Conservation (phyloP, 2,329 filamentous ascomycete genomes). For the Ophiostoma sp. region DNA sequence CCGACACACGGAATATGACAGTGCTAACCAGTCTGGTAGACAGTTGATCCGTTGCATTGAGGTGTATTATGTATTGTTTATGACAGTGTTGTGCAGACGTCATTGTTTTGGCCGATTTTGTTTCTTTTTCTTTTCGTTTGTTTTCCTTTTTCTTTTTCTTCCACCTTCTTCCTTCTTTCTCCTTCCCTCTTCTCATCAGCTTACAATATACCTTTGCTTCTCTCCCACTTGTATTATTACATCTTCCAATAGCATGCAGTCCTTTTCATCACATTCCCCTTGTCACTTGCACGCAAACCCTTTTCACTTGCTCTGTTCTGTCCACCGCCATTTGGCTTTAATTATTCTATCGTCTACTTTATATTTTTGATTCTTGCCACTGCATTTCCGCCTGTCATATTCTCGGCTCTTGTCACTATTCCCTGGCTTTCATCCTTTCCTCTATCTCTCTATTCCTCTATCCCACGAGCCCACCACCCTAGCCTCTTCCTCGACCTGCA, state of each 20-base stretch:
- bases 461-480: background rate
- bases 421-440: no score
- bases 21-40: background rate
- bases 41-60: constrained; percentile 1
- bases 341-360: background rate
- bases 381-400: background rate
- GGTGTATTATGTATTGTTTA: background rate
- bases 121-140: background rate
- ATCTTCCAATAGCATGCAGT: background rate
- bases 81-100: background rate
- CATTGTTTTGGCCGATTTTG: background rate
- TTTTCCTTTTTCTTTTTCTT: background rate
- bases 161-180: background rate
- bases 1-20: background rate
- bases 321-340: background rate
- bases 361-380: background rate
- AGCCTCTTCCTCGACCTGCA: constrained; percentile 9
- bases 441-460: background rate
- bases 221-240: background rate
- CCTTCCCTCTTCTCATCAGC: constrained; percentile 14
- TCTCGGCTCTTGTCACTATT: background rate
- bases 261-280: background rate
- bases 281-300: background rate
- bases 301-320: background rate
- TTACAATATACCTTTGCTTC: background rate